Base-by-base conservation (phyloP, 2,329 filamentous ascomycete species). In the Bipolaris victoriae region DNA sequence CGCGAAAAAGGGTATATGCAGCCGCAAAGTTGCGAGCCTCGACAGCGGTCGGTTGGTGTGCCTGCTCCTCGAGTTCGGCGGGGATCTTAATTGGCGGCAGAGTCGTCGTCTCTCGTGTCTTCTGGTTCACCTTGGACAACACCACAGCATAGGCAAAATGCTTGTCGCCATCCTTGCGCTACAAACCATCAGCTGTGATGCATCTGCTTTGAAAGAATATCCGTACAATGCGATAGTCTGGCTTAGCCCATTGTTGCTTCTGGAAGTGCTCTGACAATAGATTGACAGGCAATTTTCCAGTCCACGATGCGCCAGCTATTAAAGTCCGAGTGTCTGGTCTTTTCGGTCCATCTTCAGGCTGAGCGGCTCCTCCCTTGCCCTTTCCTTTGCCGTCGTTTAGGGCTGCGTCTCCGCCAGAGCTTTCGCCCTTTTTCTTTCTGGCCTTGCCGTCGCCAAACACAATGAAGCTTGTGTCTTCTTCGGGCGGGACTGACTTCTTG, bases 241-340 rank as follows among this genome's bases (percentile, higher is more conserved):
- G 94, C 74, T 89, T 94, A 64, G 92, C 90, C 95, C 95, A 99
- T 74, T 91, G 92, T 76, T 96, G 91, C 77, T 94, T 96, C 79
- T 97, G 92, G 70, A 93, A 97, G 78, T 96, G 91, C 81, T 98
- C 95, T 35, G 90, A 91, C 62, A 98, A 85, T 69, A 98, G 84
- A 73, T 96, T 97, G 63, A 97, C 90, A 1, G 95, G 95, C 31
- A 99, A 81, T 76, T 99, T 99, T 39, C 95, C 95, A 0, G 95
- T 99, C 95, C 95, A 99, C 66, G 92, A 97, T 57, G 92, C 87
- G 47, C 95, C 95, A 40, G 92, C 95, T 71, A 99, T 96, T 64
- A 99, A 81, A 67, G 96, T 91, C 76, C 85, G 80, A 20, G 84
- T 84, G 47, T 86, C 82, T 39, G 86, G 85, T 66, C 84, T 86